These are phyloP conservation scores for Alternaria panax DNA, from an alignment of 2,329 filamentous ascomycete species.

Conservation along the genomic window DNA sequence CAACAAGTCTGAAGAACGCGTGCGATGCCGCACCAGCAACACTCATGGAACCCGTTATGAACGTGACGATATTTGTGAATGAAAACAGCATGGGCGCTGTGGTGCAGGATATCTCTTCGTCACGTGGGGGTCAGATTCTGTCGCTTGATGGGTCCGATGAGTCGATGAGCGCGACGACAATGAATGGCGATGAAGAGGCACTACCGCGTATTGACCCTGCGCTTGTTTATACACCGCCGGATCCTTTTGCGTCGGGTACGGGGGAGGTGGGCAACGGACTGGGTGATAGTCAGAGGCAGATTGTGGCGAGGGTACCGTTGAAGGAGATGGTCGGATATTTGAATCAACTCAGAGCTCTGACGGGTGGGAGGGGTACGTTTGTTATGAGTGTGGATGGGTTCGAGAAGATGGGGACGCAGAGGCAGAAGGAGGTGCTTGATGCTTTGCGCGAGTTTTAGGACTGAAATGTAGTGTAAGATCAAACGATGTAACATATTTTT, in stretches of 20 bases:
- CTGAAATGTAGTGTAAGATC: neutral
- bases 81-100: conserved; percentile 82
- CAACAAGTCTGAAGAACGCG: conserved; percentile 71
- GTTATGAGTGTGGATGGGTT: conserved; percentile 77
- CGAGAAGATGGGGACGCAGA: conserved; percentile 68
- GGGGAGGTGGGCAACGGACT: conserved; percentile 26
- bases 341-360: conserved; percentile 86
- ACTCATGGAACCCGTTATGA: conserved; percentile 94
- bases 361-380: conserved; percentile 80
- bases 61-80: conserved; percentile 83
- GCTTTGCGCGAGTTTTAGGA: conserved; percentile 38
- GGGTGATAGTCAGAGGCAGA: conserved; percentile 57
- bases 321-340: conserved; percentile 98
- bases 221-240: conserved; percentile 85
- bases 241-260: conserved; percentile 70
- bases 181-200: conserved; percentile 34
- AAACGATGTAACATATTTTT: neutral
- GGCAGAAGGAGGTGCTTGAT: conserved; percentile 64
- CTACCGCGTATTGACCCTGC: conserved; percentile 67
- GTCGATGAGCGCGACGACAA: conserved; percentile 8
- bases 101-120: conserved; percentile 79
- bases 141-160: conserved; percentile 63
- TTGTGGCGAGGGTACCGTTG: conserved; percentile 86
- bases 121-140: conserved; percentile 75
- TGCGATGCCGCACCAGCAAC: conserved; percentile 63